Evolutionary conservation across 139 green algal genomes (phyloP), one percentile per base, ranked within the genome.

Genomic region (Prasinococcaceae sp.): DNA sequence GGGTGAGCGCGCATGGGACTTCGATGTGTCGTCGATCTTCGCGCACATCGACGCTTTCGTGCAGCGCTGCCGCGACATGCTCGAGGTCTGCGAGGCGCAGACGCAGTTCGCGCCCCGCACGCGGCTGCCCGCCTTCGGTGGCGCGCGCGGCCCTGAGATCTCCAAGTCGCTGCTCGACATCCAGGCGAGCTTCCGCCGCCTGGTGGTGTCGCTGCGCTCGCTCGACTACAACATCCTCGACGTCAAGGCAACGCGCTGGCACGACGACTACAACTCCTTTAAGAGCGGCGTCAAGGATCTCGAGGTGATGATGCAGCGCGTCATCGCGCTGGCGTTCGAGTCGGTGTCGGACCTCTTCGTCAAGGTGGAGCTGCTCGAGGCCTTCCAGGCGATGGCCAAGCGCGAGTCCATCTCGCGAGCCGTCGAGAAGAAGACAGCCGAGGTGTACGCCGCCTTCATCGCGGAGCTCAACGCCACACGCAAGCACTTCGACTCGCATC

Each of bases 191-290:
- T 88, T 92, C 55, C 60, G 77, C 60, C 60, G 61, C 23, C 62
- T 86, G 40, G 61, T 84, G 35, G 53, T 35, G 4, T 24, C 43
- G 8, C 65, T 92, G 46, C 46, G 57, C 22, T 47, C 35, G 2
- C 54, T 88, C 4, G 65, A 48, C 3, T 89, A 90, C 71, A 65
- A 75, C 50, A 83, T 89, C 32, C 68, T 93, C 50, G 83, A 93
- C 50, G 79, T 89, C 36, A 85, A 85, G 46, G 70, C 70, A 14
- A 84, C 75, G 0, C 55, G 65, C 50, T 92, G 83, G 83, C 79
- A 87, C 52, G 83, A 93, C 58, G 81, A 93, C 63, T 93, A 83
- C 78, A 85, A 82, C 48, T 51, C 55, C 6, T 93, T 93, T 69
- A 93, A 87, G 68, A 51, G 39, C 25, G 78, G 76, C n/a, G 75